Evolutionary conservation across 306 rosid species (phyloP), one percentile per base, ranked within the genome.

Genomic region (Citrullus colocynthis): DNA sequence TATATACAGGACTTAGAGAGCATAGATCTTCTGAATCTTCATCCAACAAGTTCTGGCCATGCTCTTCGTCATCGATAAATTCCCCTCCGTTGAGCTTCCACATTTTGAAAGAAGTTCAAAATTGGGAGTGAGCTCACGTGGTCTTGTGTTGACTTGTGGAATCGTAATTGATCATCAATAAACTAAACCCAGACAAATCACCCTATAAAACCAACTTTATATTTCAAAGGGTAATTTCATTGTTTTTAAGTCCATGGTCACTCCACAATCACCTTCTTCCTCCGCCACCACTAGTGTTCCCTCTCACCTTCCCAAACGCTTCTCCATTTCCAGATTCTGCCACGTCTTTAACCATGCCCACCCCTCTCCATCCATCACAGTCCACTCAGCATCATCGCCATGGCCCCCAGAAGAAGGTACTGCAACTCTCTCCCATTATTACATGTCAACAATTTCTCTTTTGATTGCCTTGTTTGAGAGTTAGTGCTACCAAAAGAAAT

Each of bases 401-500:
- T 94, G 97, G 93, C 96, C 14, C 80, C 98, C 15, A 81, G 81
- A 82, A 84, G 37, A 94, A 94, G 98, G 98, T 89, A 84, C 48
- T 20, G 2, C 42, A 20, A 41, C 32, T 11, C 32, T 42, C n/a
- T 51, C 16, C 2, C 11, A 3, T 44, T 44, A 44, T 44, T 9
- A 44, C 39, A 36, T 2, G 4, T 36, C 39, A 36, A 36, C 39
- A 36, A 2, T 4, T 44, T 9, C 48, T 30, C 7, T 67, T 21
- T 60, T 17, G 2, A 5, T 12, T 16, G 11, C 21, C 21, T 17
- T 3, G 17, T 48, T 13, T 48, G 54, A 16, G 54, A 36, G 39
- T 5, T 36, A 36, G 39, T 4, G 39, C 39, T 4, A 24, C 24
- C 24, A 24, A 24, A 24, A 24, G 1, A 24, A 24, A 24, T 24